Evolutionary conservation across 495 filamentous ascomycete genomes (phyloP).

Genomic region (Talaromyces thailandensis): DNA sequence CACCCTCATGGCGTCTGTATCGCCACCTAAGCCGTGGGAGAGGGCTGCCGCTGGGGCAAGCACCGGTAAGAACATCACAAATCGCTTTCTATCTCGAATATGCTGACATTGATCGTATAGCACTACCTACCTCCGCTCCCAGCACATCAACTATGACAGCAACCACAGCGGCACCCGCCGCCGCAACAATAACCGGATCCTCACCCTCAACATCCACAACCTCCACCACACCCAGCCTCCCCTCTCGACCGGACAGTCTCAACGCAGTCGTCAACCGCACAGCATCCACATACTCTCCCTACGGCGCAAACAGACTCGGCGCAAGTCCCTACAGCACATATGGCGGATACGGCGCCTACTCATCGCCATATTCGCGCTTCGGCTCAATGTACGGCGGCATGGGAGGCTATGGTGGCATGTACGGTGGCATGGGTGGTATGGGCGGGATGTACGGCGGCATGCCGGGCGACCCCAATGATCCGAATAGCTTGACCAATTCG

Average conservation of each 20-base stretch:
- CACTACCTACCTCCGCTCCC: neutral
- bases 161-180: slow-evolving; percentile 26
- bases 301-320: slow-evolving; percentile 53
- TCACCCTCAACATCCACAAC: slow-evolving; percentile 33
- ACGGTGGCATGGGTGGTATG: slow-evolving; percentile 41
- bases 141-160: slow-evolving; percentile 20
- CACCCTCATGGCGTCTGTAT: slow-evolving; percentile 46
- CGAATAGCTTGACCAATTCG: slow-evolving; percentile 81
- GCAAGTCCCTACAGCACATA: slow-evolving; percentile 39
- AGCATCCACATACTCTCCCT: slow-evolving; percentile 74
- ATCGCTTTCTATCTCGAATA: slow-evolving; percentile 3
- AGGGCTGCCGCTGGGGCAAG: slow-evolving; percentile 49
- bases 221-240: slow-evolving; percentile 57
- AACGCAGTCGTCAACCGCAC: slow-evolving; percentile 73
- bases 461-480: slow-evolving; percentile 71
- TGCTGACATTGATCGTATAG: neutral
- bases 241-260: slow-evolving; percentile 67
- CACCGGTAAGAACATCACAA: slow-evolving; percentile 28
- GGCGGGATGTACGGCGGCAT: slow-evolving; percentile 26
- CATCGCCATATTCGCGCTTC: slow-evolving; percentile 59
- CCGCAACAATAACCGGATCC: slow-evolving; percentile 22
- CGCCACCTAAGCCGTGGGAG: slow-evolving; percentile 97
- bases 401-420: slow-evolving; percentile 30
- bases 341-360: slow-evolving; percentile 44
- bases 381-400: slow-evolving; percentile 47